Conservation (phyloP, 2,329 filamentous ascomycete genomes). For the Neofusicoccum sp. region DNA sequence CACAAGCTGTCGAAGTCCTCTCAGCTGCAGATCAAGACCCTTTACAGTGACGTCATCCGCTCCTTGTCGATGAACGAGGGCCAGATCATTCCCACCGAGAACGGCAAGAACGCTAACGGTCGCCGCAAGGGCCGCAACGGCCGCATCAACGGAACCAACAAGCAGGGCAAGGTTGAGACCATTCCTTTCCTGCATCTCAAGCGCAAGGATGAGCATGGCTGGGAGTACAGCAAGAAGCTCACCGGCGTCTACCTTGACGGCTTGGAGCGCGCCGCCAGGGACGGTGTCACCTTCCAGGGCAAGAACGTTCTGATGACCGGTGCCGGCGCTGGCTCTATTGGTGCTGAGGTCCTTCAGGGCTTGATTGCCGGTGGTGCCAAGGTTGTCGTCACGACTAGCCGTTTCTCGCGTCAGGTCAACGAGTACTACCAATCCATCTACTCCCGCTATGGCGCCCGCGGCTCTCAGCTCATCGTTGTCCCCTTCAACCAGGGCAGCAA, state of each 20-base stretch:
- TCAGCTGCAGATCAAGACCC: slow-evolving; percentile 91
- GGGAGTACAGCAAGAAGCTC: slow-evolving; percentile 99
- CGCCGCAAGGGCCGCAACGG: slow-evolving; percentile 61
- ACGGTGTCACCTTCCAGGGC: slow-evolving; percentile 87
- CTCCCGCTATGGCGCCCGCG: slow-evolving; percentile 86
- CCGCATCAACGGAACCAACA: slow-evolving; percentile 58
- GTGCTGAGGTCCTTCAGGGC: slow-evolving; percentile 93
- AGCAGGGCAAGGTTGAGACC: slow-evolving; percentile 89
- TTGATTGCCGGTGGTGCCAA: slow-evolving; percentile 95
- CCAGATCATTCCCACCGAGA: slow-evolving; percentile 91
- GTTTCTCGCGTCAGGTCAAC: slow-evolving; percentile 95
- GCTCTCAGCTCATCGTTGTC: slow-evolving; percentile 95
- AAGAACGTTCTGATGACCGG: slow-evolving; percentile 99
- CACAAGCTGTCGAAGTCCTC: slow-evolving; percentile 97
- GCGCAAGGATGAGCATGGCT: slow-evolving; percentile 88
- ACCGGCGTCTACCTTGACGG: slow-evolving; percentile 92
- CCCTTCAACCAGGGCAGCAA: slow-evolving; percentile 99
- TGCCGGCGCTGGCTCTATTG: slow-evolving; percentile 95
- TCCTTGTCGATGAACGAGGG: slow-evolving; percentile 97
- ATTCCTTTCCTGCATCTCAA: slow-evolving; percentile 98
- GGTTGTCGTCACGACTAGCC: slow-evolving; percentile 93
- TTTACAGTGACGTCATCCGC: slow-evolving; percentile 93
- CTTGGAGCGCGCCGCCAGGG: slow-evolving; percentile 82
- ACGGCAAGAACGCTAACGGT: slow-evolving; percentile 64
- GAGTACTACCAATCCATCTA: slow-evolving; percentile 99